Base-by-base conservation (phyloP, 2,329 filamentous ascomycete genomes). In the Neopestalotiopsis rosae region DNA sequence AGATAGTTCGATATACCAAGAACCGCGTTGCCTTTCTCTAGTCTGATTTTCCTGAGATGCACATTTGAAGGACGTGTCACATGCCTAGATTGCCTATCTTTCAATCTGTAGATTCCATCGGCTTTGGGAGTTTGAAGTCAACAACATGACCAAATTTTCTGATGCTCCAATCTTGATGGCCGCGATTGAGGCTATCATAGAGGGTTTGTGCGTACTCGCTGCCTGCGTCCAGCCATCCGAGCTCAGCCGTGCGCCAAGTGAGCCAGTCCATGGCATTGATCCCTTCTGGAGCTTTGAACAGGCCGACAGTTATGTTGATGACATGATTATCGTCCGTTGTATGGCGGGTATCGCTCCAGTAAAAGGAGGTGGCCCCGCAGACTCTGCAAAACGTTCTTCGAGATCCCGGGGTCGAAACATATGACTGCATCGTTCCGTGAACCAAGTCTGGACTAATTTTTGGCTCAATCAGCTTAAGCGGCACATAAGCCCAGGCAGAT, bases 311-410 rank as follows among this genome's bases (percentile, higher is more conserved):
- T 2, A 86, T 69, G 61, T 84, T 81, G 1, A 84, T 76, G 10
- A 86, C 70, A 56, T 78, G 74, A 67, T 76, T 73, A 30, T 77
- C 72, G n/a, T 76, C 77, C 1, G 71, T 71, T 9, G 76, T 75
- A 5, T 72, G 75, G 45, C 79, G 73, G 0, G 72, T 68, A 3
- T 76, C 76, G 30, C 70, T 69, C 5, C 75, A 73, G 62, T 74
- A 82, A 61, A 86, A 81, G 12, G 82, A 75, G 0, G 82, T 85
- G 2, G 85, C 84, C 1, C 85, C 83, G 62, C 85, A 87, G 2
- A 71, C 75, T 1, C 82, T 79, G 68, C 85, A 87, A 70, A 87
- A 86, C 0, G 79, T 80, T 7, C 83, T 79, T 32, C 77, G 68
- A n/a, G 81, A 80, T 0, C 75, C 76, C 13, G 77, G 72, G 1